Evolutionary conservation across 352 stramenopile species (phyloP), one percentile per base, ranked within the genome.

Genomic region (Globisporangium paroecandrum): DNA sequence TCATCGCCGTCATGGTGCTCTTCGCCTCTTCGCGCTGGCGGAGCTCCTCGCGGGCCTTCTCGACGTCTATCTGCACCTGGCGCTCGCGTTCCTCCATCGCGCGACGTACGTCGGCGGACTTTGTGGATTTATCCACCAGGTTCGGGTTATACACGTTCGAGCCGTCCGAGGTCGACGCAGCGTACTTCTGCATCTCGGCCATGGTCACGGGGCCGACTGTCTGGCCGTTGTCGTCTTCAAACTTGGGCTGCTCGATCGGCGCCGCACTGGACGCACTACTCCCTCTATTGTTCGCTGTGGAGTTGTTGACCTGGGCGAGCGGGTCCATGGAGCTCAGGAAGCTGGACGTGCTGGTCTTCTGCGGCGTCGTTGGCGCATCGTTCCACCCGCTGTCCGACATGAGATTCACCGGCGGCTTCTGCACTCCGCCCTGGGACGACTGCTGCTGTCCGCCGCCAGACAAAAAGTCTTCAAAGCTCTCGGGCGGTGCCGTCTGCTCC

Each of bases 121-220:
- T 95, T 13, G 84, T 91, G 29, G 85, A 85, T 69, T 94, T 93
- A 73, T 95, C 87, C 61, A 95, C 82, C 18, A 92, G 70, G 24
- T 83, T 89, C n/a, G 87, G 73, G 62, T 95, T 94, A 77, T 94
- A 95, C 65, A 95, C 85, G 62, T 93, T 91, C 15, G 87, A 90
- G 36, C 87, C 87, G 64, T 95, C 87, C 6, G 83, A 84, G 25
- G 85, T 87, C 2, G 81, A 85, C 29, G 79, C 81, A 4, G 73
- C 70, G 62, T 85, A 82, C 66, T 82, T 78, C 61, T 93, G 64
- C 85, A 95, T 95, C 69, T 95, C 87, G 22, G 85, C 85, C 75
- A 94, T 85, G 7, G 82, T 90, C 61, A 95, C 87, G 0, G 87
- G 87, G 0, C 87, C 87, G 34, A 95, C 84, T 6, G 87, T 95